phyloP scores from a whole-genome alignment of 495 filamentous ascomycete species.

The Trichoderma parareesei region DNA sequence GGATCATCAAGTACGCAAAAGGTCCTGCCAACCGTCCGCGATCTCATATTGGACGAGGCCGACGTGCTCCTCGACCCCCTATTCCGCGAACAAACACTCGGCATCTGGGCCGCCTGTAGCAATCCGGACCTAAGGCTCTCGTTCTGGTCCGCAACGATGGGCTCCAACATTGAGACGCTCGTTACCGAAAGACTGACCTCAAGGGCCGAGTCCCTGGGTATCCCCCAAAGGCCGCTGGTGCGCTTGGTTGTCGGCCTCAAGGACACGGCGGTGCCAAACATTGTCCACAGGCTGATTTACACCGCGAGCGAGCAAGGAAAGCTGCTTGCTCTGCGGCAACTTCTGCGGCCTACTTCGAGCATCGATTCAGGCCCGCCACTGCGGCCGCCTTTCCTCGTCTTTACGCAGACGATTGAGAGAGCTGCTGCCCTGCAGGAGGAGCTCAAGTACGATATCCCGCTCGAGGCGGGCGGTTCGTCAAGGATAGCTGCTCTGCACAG shows the following conservation, averaged over 20 bases:
- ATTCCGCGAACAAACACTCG: conserved; percentile 82
- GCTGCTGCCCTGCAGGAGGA: conserved; percentile 82
- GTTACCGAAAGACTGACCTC: conserved; percentile 43
- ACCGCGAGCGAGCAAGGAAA: conserved; percentile 90
- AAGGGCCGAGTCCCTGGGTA: conserved; percentile 46
- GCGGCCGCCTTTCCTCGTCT: conserved; percentile 83
- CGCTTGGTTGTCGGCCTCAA: conserved; percentile 90
- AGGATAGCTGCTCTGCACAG: conserved; percentile 89
- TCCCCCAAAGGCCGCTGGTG: conserved; percentile 46
- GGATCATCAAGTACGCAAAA: conserved; percentile 34
- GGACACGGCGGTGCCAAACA: conserved; percentile 87
- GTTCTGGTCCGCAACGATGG: conserved; percentile 96
- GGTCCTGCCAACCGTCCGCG: conserved; percentile 53
- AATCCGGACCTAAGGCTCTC: conserved; percentile 59
- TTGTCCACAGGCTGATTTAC: conserved; percentile 83
- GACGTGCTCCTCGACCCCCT: conserved; percentile 88
- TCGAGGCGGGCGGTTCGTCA: conserved; percentile 73
- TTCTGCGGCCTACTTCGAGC: conserved; percentile 69
- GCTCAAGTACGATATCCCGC: conserved; percentile 88
- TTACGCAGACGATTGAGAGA: conserved; percentile 88
- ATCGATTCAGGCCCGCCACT: conserved; percentile 51
- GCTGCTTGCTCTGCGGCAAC: conserved; percentile 80
- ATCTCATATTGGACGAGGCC: conserved; percentile 83
- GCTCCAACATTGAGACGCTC: conserved; percentile 79
- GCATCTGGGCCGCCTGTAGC: conserved; percentile 72